phyloP scores from a whole-genome alignment of 2,329 filamentous ascomycete genomes.

The Clonostachys chloroleuca region DNA sequence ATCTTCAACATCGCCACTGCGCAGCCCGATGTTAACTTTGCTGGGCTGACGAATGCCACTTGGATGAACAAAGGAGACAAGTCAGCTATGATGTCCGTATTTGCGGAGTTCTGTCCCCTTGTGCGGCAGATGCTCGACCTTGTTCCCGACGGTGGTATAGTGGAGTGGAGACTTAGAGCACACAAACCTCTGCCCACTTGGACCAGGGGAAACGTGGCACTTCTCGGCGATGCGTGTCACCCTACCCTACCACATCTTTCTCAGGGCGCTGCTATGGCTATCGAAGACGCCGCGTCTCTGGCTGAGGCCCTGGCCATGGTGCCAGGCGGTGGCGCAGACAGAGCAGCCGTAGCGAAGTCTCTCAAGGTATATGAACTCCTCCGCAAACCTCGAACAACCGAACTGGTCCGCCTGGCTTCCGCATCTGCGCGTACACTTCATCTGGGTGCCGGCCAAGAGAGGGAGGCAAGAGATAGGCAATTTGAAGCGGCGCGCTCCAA shows the following conservation, averaged over 20 bases:
- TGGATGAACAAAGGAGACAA: conserved; percentile 63
- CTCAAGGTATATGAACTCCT: conserved; percentile 51
- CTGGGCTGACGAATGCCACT: conserved; percentile 49
- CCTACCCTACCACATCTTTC: conserved; percentile 63
- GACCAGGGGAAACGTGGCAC: conserved; percentile 49
- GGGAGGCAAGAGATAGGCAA: conserved; percentile 51
- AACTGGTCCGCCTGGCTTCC: conserved; percentile 50
- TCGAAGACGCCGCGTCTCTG: conserved; percentile 60
- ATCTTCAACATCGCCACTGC: conserved; percentile 62
- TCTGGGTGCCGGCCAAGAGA: conserved; percentile 48
- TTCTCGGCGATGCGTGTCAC: conserved; percentile 63
- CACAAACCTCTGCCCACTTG: conserved; percentile 53
- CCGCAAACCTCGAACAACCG: conserved; percentile 49
- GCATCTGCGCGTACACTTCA: conserved; percentile 47
- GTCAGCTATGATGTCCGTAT: conserved; percentile 54
- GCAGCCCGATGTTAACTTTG: conserved; percentile 58
- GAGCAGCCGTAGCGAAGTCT: conserved; percentile 37
- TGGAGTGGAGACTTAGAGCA: conserved; percentile 60
- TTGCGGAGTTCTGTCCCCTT: conserved; percentile 54
- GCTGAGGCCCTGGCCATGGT: conserved; percentile 43
- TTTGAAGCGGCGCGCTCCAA: conserved; percentile 45
- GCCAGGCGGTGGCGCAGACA: conserved; percentile 21
- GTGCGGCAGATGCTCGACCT: conserved; percentile 55
- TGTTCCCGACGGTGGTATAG: conserved; percentile 58
- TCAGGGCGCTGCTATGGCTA: conserved; percentile 62